phyloP scores from a whole-genome alignment of 2,329 filamentous ascomycete species.

The Trichoderma hamatum region DNA sequence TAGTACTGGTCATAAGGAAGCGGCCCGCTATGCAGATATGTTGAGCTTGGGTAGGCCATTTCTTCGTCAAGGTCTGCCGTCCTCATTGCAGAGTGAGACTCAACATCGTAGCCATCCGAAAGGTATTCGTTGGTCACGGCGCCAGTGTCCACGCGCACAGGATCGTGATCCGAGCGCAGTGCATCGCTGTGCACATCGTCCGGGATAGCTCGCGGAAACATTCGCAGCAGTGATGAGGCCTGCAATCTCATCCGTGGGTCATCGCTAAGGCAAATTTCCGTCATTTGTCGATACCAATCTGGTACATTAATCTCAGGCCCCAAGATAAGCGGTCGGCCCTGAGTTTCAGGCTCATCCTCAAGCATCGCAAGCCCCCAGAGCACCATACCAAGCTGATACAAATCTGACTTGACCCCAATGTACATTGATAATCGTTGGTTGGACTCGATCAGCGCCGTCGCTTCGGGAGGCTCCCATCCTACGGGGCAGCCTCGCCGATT shows the following conservation, averaged over 20 bases:
- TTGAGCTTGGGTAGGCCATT: constrained; percentile 48
- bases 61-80: constrained; percentile 48
- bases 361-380: constrained; percentile 88
- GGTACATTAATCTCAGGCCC: constrained; percentile 67
- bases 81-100: constrained; percentile 43
- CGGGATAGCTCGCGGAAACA: constrained; percentile 59
- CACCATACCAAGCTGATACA: constrained; percentile 97
- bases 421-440: constrained; percentile 94
- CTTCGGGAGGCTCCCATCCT: constrained; percentile 96
- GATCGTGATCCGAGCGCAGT: constrained; percentile 34
- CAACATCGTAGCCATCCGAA: constrained; percentile 41
- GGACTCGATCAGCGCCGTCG: constrained; percentile 80
- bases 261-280: constrained; percentile 75
- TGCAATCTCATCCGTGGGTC: constrained; percentile 73
- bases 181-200: constrained; percentile 27
- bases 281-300: constrained; percentile 74
- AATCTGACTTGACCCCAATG: constrained; percentile 95
- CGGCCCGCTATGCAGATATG: constrained; percentile 42
- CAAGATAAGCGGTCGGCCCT: constrained; percentile 69
- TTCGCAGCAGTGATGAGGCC: constrained; percentile 69
- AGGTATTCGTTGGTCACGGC: constrained; percentile 45
- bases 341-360: constrained; percentile 85
- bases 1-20: constrained; percentile 49
- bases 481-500: constrained; percentile 96
- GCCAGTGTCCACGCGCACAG: constrained; percentile 47